Percentiles rank a stretch among this genome's conserved stretches.
phyloP scores from a whole-genome alignment of 257 asterid species.

The Solanum chiquidenum region DNA sequence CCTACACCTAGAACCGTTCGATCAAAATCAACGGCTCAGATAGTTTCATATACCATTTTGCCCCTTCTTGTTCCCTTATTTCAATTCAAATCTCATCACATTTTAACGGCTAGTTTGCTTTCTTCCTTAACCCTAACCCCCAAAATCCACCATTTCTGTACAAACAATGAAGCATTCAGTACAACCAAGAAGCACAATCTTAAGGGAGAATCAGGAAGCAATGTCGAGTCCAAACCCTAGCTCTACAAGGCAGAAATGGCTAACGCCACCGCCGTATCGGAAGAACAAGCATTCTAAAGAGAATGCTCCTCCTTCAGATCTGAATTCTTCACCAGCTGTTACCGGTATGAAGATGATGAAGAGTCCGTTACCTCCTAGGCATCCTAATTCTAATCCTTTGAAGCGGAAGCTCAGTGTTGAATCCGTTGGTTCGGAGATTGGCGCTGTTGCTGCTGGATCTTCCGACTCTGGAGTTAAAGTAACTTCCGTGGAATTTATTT shows the following conservation, averaged over 20 bases:
- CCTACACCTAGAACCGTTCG: neutral
- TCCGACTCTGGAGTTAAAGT: slow-evolving; percentile 82
- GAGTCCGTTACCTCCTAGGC: slow-evolving; percentile 89
- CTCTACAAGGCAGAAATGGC: slow-evolving; percentile 16
- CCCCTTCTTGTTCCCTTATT: neutral
- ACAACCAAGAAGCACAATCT: slow-evolving; percentile 46
- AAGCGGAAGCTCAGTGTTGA: slow-evolving; percentile 79
- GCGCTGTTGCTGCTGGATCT: slow-evolving; percentile 14
- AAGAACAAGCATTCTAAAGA: slow-evolving; percentile 59
- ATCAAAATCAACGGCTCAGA: neutral
- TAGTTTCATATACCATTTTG: neutral
- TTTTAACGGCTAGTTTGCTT: neutral
- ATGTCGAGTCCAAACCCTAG: slow-evolving; percentile 51
- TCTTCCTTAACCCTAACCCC: neutral
- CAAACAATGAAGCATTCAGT: slow-evolving; percentile 36
- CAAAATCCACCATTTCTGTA: neutral
- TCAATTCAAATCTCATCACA: neutral
- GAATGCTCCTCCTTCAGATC: slow-evolving; percentile 58
- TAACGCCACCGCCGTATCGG: slow-evolving; percentile 33
- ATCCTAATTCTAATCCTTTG: slow-evolving; percentile 34
- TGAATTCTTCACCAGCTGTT: slow-evolving; percentile 16
- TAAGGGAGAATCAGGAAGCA: slow-evolving; percentile 42
- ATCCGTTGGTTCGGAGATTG: slow-evolving; percentile 32
- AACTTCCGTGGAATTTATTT: neutral
- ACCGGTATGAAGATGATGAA: slow-evolving; percentile 28